These are phyloP conservation scores for Scutellaria minor DNA, from an alignment of 257 asterid species.

Conservation along the genomic window DNA sequence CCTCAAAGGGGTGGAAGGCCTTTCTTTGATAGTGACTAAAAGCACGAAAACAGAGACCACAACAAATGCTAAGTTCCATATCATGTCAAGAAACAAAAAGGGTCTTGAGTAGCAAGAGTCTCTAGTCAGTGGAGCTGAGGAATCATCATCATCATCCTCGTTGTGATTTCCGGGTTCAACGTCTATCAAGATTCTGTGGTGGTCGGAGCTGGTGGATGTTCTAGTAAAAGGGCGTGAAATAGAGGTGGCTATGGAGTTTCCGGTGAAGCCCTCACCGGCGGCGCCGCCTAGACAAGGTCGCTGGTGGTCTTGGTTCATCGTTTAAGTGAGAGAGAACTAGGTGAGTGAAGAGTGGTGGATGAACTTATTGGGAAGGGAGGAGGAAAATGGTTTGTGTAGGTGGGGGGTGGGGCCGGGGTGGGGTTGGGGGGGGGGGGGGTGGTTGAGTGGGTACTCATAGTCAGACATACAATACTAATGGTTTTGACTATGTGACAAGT, in stretches of 20 bases:
- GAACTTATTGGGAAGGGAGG: slow-evolving; percentile 37
- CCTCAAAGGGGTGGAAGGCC: slow-evolving; percentile 79
- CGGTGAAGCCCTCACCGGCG: slow-evolving; percentile 34
- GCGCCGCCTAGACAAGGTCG: slow-evolving; percentile 23
- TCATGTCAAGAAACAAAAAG: slow-evolving; percentile 75
- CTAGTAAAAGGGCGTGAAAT: slow-evolving; percentile 42
- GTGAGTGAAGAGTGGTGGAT: slow-evolving; percentile 32
- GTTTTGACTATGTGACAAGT: slow-evolving; percentile 44
- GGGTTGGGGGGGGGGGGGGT: not conserved
- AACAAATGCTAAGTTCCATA: slow-evolving; percentile 81
- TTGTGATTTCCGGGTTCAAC: slow-evolving; percentile 34
- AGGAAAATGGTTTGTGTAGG: slow-evolving; percentile 33
- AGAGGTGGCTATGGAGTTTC: slow-evolving; percentile 42
- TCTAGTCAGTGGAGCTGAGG: slow-evolving; percentile 21
- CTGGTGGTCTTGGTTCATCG: slow-evolving; percentile 43
- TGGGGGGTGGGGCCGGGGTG: slow-evolving; percentile 33
- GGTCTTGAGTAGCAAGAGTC: slow-evolving; percentile 66
- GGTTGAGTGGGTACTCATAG: slow-evolving; percentile 28
- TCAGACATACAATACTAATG: slow-evolving; percentile 34
- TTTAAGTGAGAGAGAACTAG: not conserved
- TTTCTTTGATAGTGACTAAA: slow-evolving; percentile 56
- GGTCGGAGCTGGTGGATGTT: slow-evolving; percentile 36
- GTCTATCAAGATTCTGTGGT: slow-evolving; percentile 41
- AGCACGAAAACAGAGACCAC: slow-evolving; percentile 66
- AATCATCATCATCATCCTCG: slow-evolving; percentile 28